phyloP scores from a whole-genome alignment of 2,329 filamentous ascomycete species.

The Lachnellula arida region DNA sequence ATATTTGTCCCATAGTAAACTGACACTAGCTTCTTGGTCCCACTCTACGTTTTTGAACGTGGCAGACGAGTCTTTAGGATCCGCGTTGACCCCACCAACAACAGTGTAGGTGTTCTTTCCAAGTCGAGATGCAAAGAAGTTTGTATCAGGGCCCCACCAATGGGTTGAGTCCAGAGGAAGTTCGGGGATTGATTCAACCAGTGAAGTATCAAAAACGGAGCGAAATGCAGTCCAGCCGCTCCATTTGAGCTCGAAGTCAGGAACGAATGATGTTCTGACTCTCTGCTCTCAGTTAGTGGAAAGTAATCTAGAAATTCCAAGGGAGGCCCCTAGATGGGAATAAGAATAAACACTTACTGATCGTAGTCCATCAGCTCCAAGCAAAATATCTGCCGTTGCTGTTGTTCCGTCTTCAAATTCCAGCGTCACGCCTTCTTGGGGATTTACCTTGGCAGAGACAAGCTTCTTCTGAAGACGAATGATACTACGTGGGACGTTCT shows the following conservation, averaged over 20 bases:
- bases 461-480: conserved; percentile 33
- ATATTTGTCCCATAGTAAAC: conserved; percentile 28
- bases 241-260: conserved; percentile 32
- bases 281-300: conserved; percentile 10
- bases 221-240: conserved; percentile 36
- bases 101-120: conserved; percentile 31
- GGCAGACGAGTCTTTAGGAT: conserved; percentile 25
- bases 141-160: conserved; percentile 33
- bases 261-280: conserved; percentile 26
- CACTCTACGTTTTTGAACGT: conserved; percentile 24
- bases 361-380: conserved; percentile 36
- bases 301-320: neutral
- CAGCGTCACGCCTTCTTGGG: conserved; percentile 21
- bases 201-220: conserved; percentile 32
- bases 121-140: conserved; percentile 30
- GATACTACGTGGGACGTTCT: conserved; percentile 28
- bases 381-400: conserved; percentile 29
- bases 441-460: conserved; percentile 10
- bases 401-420: conserved; percentile 31
- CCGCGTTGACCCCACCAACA: conserved; percentile 27
- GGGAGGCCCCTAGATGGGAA: neutral
- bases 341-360: conserved; percentile 25
- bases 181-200: conserved; percentile 31
- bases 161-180: conserved; percentile 34
- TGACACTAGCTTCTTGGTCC: conserved; percentile 28